phyloP scores from a whole-genome alignment of 2,329 filamentous ascomycete species.

The Gaeumannomyces tritici region DNA sequence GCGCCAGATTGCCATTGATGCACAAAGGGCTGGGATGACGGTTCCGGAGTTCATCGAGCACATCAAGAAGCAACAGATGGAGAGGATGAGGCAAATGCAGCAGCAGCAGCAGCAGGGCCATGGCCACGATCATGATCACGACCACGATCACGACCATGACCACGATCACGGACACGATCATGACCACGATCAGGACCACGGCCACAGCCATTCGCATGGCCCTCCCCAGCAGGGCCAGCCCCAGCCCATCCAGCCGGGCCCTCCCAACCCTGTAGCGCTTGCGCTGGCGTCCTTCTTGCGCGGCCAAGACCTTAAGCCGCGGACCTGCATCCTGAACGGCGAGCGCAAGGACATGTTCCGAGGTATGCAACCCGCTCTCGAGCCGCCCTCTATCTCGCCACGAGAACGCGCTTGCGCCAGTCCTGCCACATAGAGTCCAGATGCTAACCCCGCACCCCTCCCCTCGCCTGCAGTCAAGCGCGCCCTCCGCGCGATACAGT shows the following conservation, averaged over 20 bases:
- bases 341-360: conserved; percentile 98
- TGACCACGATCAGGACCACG: conserved; percentile 21
- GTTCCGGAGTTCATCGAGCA: conserved; percentile 75
- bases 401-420: neutral
- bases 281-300: conserved; percentile 84
- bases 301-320: conserved; percentile 73
- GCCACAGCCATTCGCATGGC: conserved; percentile 21
- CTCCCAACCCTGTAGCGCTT: conserved; percentile 80
- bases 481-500: conserved; percentile 81
- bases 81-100: conserved; percentile 30
- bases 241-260: conserved; percentile 64
- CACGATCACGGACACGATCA: conserved; percentile 27
- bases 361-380: conserved; percentile 40
- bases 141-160: conserved; percentile 20
- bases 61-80: conserved; percentile 45
- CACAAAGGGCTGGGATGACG: conserved; percentile 73
- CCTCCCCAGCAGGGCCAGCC: conserved; percentile 37
- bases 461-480: conserved; percentile 68
- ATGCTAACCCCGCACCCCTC: neutral
- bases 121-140: conserved; percentile 19
- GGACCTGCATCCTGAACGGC: conserved; percentile 89
- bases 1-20: conserved; percentile 71
- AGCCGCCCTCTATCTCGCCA: neutral
- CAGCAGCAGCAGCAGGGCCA: conserved; percentile 32
- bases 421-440: neutral